Evolutionary conservation across 2,329 filamentous ascomycete genomes (phyloP), one percentile per base, ranked within the genome.

Genomic region (Cladophialophora psammophila): DNA sequence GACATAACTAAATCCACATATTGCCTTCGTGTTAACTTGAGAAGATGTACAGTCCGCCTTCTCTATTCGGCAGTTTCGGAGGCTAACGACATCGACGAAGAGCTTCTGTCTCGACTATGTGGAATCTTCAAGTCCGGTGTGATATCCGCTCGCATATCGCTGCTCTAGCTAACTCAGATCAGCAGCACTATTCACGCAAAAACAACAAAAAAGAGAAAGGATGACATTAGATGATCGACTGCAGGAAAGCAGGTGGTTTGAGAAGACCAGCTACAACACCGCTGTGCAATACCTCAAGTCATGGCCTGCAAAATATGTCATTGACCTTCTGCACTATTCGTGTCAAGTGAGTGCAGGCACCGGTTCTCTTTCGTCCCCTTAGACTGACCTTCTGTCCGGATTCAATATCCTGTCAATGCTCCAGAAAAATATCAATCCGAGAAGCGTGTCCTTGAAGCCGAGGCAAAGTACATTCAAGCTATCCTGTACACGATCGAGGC

Each of bases 31-130:
- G 52, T 53, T 69, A 56, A 69, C 50, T 26, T 34, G 34, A 18
- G 6, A 50, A 82, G 79, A 52, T 81, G 80, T 69, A 83, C 80
- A 7, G 78, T 79, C 50, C 79, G 80, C 52, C 76, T 85, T 56
- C 76, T 86, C 3, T 74, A 83, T 31, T 74, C 76, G 2, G 81
- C 84, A 62, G 67, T 85, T 12, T 73, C 78, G 9, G 75, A 77
- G 7, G 73, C 76, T 15, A 38, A 13, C 8, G 68, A 72, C 10
- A 59, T 76, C 59, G 15, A 56, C 9, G 60, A 70, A 9, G 72
- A 72, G 54, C 57, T 68, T 12, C 20, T 70, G 42, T 62, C 48
- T 18, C 68, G 68, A 53, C 40, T 73, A 18, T 72, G 70, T 56
- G 63, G 53, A 13, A 60, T 71, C 15, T 67, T 71, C 63, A 71